phyloP scores from a whole-genome alignment of 208 protist genomes.

The Leishmania aethiopica region DNA sequence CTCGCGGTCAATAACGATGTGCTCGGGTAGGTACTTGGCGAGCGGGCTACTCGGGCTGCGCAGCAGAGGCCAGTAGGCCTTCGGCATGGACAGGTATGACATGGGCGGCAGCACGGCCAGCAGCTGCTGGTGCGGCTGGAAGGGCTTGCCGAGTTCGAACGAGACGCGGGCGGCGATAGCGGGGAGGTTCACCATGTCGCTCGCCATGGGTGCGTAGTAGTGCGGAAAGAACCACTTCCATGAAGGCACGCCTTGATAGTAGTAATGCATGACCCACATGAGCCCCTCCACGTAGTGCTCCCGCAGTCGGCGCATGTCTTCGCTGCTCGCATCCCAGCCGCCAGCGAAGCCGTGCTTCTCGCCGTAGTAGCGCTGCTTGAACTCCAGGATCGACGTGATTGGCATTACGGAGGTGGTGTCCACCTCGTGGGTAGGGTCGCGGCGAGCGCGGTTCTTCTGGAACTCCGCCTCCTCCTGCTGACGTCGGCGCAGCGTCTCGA shows the following conservation, averaged over 20 bases:
- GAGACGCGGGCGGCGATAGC: conserved; percentile 52
- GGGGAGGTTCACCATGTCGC: conserved; percentile 85
- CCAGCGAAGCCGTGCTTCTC: conserved; percentile 86
- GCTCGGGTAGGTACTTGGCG: conserved; percentile 81
- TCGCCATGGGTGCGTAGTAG: conserved; percentile 93
- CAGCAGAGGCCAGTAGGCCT: conserved; percentile 89
- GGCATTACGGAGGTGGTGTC: conserved; percentile 30
- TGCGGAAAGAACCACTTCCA: conserved; percentile 95
- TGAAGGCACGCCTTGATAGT: conserved; percentile 86
- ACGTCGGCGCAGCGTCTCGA: conserved; percentile 62
- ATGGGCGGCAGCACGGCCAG: conserved; percentile 97
- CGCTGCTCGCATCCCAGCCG: conserved; percentile 66
- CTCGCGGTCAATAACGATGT: conserved; percentile 90
- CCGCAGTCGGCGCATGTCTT: conserved; percentile 67
- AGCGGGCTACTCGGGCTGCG: conserved; percentile 68
- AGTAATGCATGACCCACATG: conserved; percentile 90
- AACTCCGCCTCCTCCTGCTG: conserved; percentile 84
- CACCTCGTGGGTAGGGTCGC: conserved; percentile 72
- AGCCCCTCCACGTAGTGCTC: conserved; percentile 90
- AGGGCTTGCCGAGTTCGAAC: conserved; percentile 81
- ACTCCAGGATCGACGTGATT: conserved; percentile 67
- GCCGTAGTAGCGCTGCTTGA: conserved; percentile 87
- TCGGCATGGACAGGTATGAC: conserved; percentile 89
- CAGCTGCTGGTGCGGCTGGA: conserved; percentile 96
- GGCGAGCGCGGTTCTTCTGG: conserved; percentile 57